These are phyloP conservation scores for Fusarium floridanum DNA, from an alignment of 2,329 filamentous ascomycete species.

Conservation along the genomic window DNA sequence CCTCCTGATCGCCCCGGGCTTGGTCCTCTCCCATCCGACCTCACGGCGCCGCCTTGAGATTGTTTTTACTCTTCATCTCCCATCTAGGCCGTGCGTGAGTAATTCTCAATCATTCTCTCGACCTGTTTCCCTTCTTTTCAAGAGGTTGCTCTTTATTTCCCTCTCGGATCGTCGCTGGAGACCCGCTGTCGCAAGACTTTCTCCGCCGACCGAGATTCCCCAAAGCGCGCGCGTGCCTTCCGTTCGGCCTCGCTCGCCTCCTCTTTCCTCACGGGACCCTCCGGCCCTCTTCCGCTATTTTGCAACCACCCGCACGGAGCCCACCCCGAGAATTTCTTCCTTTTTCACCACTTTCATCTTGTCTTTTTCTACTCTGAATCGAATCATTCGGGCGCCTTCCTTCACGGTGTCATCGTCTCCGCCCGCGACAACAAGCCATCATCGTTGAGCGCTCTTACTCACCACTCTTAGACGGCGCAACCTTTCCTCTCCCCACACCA, in stretches of 20 bases:
- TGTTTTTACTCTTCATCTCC: constrained; percentile 28
- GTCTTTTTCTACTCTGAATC: constrained; percentile 18
- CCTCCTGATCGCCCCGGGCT: constrained; percentile 27
- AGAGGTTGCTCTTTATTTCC: background rate
- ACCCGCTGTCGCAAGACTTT: constrained; percentile 19
- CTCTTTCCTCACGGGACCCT: constrained; percentile 36
- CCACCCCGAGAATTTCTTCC: constrained; percentile 36
- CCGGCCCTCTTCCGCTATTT: constrained; percentile 40
- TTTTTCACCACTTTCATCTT: constrained; percentile 27
- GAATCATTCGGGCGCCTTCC: constrained; percentile 13
- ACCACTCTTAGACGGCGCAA: constrained; percentile 5
- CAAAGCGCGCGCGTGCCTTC: constrained; percentile 38
- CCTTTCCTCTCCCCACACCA: constrained; percentile 2
- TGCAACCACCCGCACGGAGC: constrained; percentile 27
- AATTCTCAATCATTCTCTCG: background rate
- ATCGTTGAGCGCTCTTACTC: constrained; percentile 9
- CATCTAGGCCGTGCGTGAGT: constrained; percentile 23
- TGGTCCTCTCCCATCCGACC: constrained; percentile 30
- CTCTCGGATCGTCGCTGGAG: background rate
- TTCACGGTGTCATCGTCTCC: constrained; percentile 1
- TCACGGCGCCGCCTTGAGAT: constrained; percentile 33
- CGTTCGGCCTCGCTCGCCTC: constrained; percentile 38
- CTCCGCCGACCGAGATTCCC: constrained; percentile 35
- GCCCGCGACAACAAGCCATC: constrained; percentile 7
- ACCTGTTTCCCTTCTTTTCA: background rate